phyloP scores from a whole-genome alignment of 306 rosid genomes.

The Quercus suber region DNA sequence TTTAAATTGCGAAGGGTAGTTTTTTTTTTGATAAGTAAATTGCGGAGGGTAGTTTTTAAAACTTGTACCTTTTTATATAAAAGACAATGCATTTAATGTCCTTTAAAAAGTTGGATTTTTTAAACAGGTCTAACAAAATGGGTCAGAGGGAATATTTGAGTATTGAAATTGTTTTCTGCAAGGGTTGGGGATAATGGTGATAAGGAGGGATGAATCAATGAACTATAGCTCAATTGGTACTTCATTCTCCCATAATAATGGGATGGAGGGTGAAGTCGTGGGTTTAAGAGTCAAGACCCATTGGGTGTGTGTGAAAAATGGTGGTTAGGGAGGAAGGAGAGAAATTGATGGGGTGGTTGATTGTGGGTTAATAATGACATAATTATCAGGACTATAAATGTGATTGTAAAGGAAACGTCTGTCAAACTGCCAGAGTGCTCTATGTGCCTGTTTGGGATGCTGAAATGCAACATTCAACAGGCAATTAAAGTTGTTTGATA shows the following conservation, averaged over 20 bases:
- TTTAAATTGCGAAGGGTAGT: too few species aligned
- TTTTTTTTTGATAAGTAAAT: too few species aligned
- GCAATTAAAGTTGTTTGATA: background rate
- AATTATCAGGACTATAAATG: background rate
- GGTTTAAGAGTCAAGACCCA: too few species aligned
- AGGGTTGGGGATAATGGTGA: background rate
- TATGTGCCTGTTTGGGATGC: background rate
- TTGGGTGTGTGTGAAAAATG: background rate
- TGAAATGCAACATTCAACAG: background rate
- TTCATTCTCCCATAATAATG: too few species aligned
- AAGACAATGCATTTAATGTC: too few species aligned
- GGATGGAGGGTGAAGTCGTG: too few species aligned
- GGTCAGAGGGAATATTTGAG: too few species aligned
- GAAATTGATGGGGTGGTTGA: background rate
- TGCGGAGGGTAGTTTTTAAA: too few species aligned
- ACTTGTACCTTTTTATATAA: too few species aligned
- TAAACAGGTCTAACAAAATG: too few species aligned
- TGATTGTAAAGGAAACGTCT: background rate
- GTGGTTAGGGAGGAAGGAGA: background rate
- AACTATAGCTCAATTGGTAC: too few species aligned
- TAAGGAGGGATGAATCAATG: background rate
- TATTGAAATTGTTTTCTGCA: background rate
- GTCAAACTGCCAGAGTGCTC: background rate
- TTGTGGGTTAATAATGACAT: background rate
- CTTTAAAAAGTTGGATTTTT: too few species aligned